These are phyloP conservation scores for Colletotrichum costaricense DNA, from an alignment of 2,329 filamentous ascomycete species.

Conservation along the genomic window DNA sequence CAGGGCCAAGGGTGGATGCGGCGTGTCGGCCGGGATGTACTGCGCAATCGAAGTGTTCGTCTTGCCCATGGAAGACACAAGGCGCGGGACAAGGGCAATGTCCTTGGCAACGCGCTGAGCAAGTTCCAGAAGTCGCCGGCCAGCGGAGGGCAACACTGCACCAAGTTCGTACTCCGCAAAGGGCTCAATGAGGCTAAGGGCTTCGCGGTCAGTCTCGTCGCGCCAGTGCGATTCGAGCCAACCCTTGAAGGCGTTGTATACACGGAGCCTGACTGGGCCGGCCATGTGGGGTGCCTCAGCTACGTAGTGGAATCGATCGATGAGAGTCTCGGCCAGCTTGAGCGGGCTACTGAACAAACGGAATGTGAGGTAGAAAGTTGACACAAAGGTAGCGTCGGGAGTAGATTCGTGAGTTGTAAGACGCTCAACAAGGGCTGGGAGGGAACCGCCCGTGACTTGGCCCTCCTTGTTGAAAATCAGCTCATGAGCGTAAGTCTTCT, in stretches of 20 bases:
- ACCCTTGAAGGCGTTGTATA: slow-evolving; percentile 97
- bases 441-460: slow-evolving; percentile 90
- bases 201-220: slow-evolving; percentile 80
- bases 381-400: slow-evolving; percentile 90
- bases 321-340: slow-evolving; percentile 83
- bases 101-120: slow-evolving; percentile 81
- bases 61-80: slow-evolving; percentile 89
- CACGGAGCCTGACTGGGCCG: slow-evolving; percentile 84
- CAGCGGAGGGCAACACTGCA: slow-evolving; percentile 78
- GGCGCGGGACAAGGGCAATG: slow-evolving; percentile 81
- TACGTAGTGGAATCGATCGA: slow-evolving; percentile 93
- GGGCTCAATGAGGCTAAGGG: slow-evolving; percentile 78
- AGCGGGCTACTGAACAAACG: slow-evolving; percentile 87
- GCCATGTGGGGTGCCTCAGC: slow-evolving; percentile 79
- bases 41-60: slow-evolving; percentile 80
- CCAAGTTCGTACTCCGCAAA: slow-evolving; percentile 83
- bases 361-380: slow-evolving; percentile 96
- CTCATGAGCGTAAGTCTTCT: slow-evolving; percentile 91
- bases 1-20: slow-evolving; percentile 76
- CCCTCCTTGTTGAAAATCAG: slow-evolving; percentile 94
- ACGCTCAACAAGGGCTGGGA: slow-evolving; percentile 92
- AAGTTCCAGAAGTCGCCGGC: slow-evolving; percentile 83
- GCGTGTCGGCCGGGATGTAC: slow-evolving; percentile 77
- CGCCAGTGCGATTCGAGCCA: slow-evolving; percentile 98
- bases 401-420: slow-evolving; percentile 93